phyloP scores from a whole-genome alignment of 352 stramenopile species.

The Globisporangium acanthophoron region DNA sequence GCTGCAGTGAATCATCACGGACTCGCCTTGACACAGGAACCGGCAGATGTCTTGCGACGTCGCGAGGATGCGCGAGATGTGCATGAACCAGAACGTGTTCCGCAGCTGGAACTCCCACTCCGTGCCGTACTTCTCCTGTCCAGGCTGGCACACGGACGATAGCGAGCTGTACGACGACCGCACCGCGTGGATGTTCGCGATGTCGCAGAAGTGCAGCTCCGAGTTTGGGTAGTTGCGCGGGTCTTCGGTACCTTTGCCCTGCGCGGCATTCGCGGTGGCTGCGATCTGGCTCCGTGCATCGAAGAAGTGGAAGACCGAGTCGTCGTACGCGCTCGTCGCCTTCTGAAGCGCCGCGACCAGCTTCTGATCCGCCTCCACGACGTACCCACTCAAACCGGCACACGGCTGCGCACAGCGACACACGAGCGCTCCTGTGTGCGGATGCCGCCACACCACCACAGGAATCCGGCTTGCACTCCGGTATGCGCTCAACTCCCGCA shows the following conservation, averaged over 20 bases:
- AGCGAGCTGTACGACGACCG: conserved; percentile 85
- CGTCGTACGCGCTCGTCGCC: conserved; percentile 48
- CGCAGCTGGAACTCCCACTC: conserved; percentile 89
- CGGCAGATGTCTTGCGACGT: conserved; percentile 93
- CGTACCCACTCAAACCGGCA: conserved; percentile 76
- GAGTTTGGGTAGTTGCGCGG: conserved; percentile 93
- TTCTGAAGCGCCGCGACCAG: conserved; percentile 67
- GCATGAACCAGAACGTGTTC: conserved; percentile 96
- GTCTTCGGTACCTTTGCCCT: conserved; percentile 89
- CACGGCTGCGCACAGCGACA: conserved; percentile 81
- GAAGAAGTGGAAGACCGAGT: conserved; percentile 83
- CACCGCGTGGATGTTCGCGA: conserved; percentile 99
- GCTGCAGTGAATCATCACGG: conserved; percentile 98
- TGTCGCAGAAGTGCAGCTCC: conserved; percentile 97
- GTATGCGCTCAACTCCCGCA: conserved; percentile 87
- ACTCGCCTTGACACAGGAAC: conserved; percentile 90
- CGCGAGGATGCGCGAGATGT: conserved; percentile 94
- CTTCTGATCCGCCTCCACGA: conserved; percentile 77
- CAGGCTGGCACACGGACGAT: conserved; percentile 68
- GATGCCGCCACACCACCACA: conserved; percentile 90
- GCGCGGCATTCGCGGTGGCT: conserved; percentile 75
- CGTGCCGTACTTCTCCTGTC: conserved; percentile 60
- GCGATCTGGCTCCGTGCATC: conserved; percentile 83
- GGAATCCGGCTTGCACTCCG: conserved; percentile 92
- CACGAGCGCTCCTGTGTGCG: conserved; percentile 88